Conservation (phyloP, 805 yeast genomes). For the Wickerhamiella kurtzmanii region DNA sequence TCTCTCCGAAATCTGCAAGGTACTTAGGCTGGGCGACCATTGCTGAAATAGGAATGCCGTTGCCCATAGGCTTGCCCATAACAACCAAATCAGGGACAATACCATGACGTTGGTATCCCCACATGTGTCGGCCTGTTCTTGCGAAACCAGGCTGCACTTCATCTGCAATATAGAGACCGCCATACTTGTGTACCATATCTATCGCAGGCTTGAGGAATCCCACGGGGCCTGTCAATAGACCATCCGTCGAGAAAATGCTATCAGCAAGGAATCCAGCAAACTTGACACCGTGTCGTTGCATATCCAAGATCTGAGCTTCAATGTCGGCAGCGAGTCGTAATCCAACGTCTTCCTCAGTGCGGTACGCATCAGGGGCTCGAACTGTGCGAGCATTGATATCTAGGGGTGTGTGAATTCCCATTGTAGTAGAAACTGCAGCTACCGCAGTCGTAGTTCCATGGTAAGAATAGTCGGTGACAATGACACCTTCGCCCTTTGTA, state of each 20-base stretch:
- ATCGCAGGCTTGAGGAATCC: slow-evolving; percentile 9
- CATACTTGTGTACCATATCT: slow-evolving; percentile 4
- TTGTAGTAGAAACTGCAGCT: slow-evolving; percentile 8
- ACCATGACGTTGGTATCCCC: slow-evolving; percentile 12
- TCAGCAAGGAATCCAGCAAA: slow-evolving; percentile 13
- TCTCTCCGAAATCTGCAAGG: slow-evolving; percentile 9
- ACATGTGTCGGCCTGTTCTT: slow-evolving; percentile 8
- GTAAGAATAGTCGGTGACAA: slow-evolving; percentile 10
- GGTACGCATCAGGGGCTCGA: slow-evolving; percentile 9
- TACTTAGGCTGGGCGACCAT: slow-evolving; percentile 3
- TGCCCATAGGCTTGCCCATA: slow-evolving; percentile 14
- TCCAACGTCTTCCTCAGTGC: slow-evolving; percentile 5
- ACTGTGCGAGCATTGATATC: slow-evolving; percentile 7
- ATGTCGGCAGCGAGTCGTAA: slow-evolving; percentile 8
- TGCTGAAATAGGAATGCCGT: slow-evolving; percentile 12
- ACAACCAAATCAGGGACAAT: slow-evolving; percentile 10
- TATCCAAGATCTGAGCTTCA: slow-evolving; percentile 7
- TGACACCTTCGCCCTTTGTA: slow-evolving; percentile 10
- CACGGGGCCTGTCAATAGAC: slow-evolving; percentile 5
- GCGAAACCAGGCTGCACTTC: slow-evolving; percentile 13
- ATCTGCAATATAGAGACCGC: slow-evolving; percentile 12
- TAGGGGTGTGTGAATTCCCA: slow-evolving; percentile 8
- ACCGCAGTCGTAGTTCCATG: slow-evolving; percentile 11
- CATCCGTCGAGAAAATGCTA: slow-evolving; percentile 10
- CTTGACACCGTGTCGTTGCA: slow-evolving; percentile 11